These are phyloP conservation scores for Coemansia sp. DNA, from an alignment of 192 early-diverging fungal genomes.

Conservation along the genomic window DNA sequence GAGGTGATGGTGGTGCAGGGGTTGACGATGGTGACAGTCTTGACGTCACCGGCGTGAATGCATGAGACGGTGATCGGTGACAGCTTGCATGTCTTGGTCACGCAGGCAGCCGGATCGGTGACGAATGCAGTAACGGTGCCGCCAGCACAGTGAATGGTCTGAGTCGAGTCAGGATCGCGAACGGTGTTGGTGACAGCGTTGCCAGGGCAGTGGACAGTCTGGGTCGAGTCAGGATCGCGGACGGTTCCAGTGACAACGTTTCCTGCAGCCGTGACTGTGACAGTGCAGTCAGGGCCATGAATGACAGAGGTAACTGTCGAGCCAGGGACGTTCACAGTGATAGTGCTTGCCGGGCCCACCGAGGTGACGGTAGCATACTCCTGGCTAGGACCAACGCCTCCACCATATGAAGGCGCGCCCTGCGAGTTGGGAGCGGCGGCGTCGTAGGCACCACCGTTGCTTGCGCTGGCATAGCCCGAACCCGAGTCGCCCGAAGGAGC, in stretches of 20 bases:
- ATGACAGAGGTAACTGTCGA: too few relatives aligned
- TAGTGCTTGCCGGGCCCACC: slow-evolving; percentile 19
- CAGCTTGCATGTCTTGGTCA: slow-evolving; percentile 50
- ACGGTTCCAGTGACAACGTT: slow-evolving; percentile 29
- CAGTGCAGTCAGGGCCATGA: too few relatives aligned
- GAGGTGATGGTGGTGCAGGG: slow-evolving; percentile 39
- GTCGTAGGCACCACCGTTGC: slow-evolving; percentile 21
- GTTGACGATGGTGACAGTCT: slow-evolving; percentile 47
- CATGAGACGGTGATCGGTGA: slow-evolving; percentile 44
- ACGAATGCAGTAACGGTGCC: slow-evolving; percentile 23
- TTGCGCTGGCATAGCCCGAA: too few relatives aligned
- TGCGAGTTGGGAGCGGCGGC: slow-evolving; percentile 11
- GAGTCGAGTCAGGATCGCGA: slow-evolving; percentile 25
- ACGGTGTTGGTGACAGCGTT: slow-evolving; percentile 27
- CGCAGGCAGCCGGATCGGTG: slow-evolving; percentile 17
- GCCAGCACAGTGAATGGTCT: slow-evolving; percentile 37
- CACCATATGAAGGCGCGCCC: slow-evolving; percentile 17
- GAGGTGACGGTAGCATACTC: slow-evolving; percentile 19
- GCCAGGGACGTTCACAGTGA: too few relatives aligned
- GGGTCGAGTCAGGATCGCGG: slow-evolving; percentile 27
- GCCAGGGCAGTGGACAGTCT: slow-evolving; percentile 25
- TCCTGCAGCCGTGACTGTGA: slow-evolving; percentile 32
- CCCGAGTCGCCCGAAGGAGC: slow-evolving; percentile 1
- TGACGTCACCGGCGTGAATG: slow-evolving; percentile 41
- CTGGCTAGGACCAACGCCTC: slow-evolving; percentile 11